Evolutionary conservation across 2,329 filamentous ascomycete species (phyloP).

Genomic region (Daldinia sp.): DNA sequence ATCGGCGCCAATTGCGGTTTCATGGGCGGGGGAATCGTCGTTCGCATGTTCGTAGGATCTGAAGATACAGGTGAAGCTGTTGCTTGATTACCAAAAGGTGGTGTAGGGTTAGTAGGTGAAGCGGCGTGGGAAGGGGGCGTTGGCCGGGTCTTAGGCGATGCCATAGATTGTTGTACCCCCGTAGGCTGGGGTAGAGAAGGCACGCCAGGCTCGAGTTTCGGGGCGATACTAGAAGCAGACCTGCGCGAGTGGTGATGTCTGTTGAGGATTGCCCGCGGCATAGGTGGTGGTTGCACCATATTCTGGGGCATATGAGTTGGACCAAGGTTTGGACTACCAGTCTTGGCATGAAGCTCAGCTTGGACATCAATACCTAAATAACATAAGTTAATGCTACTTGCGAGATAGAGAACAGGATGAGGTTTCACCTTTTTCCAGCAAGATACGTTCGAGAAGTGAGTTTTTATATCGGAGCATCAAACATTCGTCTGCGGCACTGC

Average conservation of each 20-base stretch:
- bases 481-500: conserved; percentile 94
- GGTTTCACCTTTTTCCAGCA: conserved; percentile 89
- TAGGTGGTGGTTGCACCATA: conserved; percentile 78
- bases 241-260: conserved; percentile 77
- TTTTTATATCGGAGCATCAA: conserved; percentile 99
- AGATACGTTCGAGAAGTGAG: conserved; percentile 91
- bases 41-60: conserved; percentile 62
- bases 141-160: conserved; percentile 78
- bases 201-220: conserved; percentile 73
- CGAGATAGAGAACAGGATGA: background rate
- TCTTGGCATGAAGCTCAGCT: conserved; percentile 92
- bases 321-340: conserved; percentile 83
- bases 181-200: conserved; percentile 60
- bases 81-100: conserved; percentile 54
- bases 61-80: conserved; percentile 60
- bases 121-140: conserved; percentile 82
- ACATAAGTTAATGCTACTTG: conserved; percentile 12
- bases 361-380: conserved; percentile 91
- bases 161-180: conserved; percentile 66
- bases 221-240: conserved; percentile 79
- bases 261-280: conserved; percentile 85
- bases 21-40: conserved; percentile 55
- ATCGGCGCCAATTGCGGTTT: conserved; percentile 56
- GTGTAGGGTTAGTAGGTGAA: conserved; percentile 65
- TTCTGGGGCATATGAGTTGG: conserved; percentile 76